Base-by-base conservation (phyloP, 139 green algal species). In the Micractinium conductrix region DNA sequence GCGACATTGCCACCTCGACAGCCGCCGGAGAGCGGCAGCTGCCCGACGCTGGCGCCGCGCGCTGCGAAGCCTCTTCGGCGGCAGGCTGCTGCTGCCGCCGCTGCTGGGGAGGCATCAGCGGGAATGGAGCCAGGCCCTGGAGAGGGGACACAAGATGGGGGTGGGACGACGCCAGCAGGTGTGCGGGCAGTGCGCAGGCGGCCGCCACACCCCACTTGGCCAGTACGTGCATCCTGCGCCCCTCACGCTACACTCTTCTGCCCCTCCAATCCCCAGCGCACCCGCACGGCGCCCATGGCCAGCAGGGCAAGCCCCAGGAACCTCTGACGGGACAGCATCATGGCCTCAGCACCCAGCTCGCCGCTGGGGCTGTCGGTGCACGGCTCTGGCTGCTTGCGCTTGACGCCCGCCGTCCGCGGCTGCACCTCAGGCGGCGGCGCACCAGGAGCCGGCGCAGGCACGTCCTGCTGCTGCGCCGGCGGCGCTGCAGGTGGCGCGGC, bases 291-390 rank as follows among this genome's bases (percentile, higher is more conserved):
- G 2, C 53, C 44, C 44, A 76, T n/a, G 17, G 44, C 78, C 30
- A 75, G 22, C 28, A 84, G 35, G n/a, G 44, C n/a, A n/a, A 84
- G 44, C 17, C 78, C 44, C 53, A 84, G 67, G 33, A 75, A 44
- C 58, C 55, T 44, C 22, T 76, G n/a, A n/a, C n/a, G n/a, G n/a
- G n/a, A n/a, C n/a, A n/a, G n/a, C n/a, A n/a, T n/a, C n/a, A n/a
- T n/a, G n/a, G n/a, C n/a, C n/a, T n/a, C n/a, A n/a, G n/a, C n/a
- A n/a, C n/a, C n/a, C n/a, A n/a, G n/a, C n/a, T n/a, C n/a, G 63
- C 63, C 60, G 70, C 70, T 78, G 55, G 42, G 42, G 35, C 45
- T 42, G 40, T 4, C 26, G 19, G 28, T 44, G 65, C n/a, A 21
- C n/a, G 62, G 78, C 44, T 68, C 50, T 2, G 35, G 38, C 3